A percentile compares a stretch with the other conserved stretches of the same genome.
Conservation (phyloP, 2,329 filamentous ascomycete species). For the Pestalotiopsis sp. region DNA sequence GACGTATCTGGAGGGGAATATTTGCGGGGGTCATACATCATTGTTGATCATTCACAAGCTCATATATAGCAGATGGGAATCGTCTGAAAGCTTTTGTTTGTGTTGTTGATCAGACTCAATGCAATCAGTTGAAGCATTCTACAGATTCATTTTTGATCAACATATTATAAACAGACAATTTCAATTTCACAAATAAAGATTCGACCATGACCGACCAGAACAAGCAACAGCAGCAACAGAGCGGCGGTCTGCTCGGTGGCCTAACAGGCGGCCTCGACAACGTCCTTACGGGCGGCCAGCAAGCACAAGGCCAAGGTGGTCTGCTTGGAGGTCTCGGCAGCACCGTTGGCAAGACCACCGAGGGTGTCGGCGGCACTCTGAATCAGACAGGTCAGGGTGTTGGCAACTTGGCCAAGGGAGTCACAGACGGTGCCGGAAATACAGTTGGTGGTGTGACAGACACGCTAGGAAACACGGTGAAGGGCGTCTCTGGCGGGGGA, state of each 20-base stretch:
- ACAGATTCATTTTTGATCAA: background rate
- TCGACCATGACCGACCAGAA: constrained; percentile 10
- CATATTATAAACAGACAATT: background rate
- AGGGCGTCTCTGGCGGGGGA: constrained; percentile 21
- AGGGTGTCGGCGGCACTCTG: constrained; percentile 26
- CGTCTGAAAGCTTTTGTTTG: background rate
- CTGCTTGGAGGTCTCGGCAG: constrained; percentile 34
- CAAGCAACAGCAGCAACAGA: constrained; percentile 11
- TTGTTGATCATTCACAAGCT: background rate
- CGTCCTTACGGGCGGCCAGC: constrained; percentile 39
- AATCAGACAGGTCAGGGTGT: constrained; percentile 25
- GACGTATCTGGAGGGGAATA: background rate
- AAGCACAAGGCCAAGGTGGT: constrained; percentile 39
- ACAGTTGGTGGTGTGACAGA: constrained; percentile 28
- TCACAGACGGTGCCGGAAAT: constrained; percentile 36
- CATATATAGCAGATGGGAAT: background rate
- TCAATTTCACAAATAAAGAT: background rate
- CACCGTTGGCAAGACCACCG: constrained; percentile 34
- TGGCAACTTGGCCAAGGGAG: constrained; percentile 25
- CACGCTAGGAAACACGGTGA: constrained; percentile 26
- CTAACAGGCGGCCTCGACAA: constrained; percentile 37
- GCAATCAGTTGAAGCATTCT: background rate
- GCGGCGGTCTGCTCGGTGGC: constrained; percentile 35
- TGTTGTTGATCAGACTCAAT: too few relatives aligned
- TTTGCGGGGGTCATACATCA: background rate